Base-by-base conservation (phyloP, 345 rosid species). In the Pelargonium nanum region DNA sequence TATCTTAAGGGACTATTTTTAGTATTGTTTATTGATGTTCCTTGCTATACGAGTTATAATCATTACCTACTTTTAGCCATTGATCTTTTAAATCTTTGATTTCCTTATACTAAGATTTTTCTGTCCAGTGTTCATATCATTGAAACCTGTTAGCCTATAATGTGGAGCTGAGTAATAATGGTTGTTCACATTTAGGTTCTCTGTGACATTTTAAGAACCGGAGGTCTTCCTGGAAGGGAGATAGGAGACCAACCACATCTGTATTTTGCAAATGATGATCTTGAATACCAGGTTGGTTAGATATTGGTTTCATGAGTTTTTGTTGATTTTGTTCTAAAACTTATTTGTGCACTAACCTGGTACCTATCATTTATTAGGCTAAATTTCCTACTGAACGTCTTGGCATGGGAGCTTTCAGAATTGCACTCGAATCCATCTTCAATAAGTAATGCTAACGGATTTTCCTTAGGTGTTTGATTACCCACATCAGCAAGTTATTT, bases 331-430 rank as follows among this genome's bases (percentile, higher is more conserved):
- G 24, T 34, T 23, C 17, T 24, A 21, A 7, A 21, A 52, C 21
- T 51, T 50, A 45, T 15, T 51, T 17, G n/a, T 19, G 0, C 16
- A 48, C 21, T 22, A 7, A 5, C 23, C 8, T 53, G 56, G 23
- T 9, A 25, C 28, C 51, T 51, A 56, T 25, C 50, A 15, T 34
- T 32, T 26, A 65, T 64, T 72, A 91, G 94, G 88, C 91, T 74
- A 71, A 72, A 57, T 91, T 91, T 75, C 91, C 96, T 67, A 64
- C 86, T 66, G 90, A 81, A 66, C 98, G 91, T 71, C 86, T 91
- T 28, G 97, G 94, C 60, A 78, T 88, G 89, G 96, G 91, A 67
- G 91, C 90, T 74, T 91, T 86, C 83, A 81, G 94, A 78, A 84
- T 88, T 12, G 97, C 94, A 0, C 55, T 88, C 8, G 94, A 91